Conservation (phyloP, 2,329 filamentous ascomycete genomes). For the Paraconiothyrium sp. region DNA sequence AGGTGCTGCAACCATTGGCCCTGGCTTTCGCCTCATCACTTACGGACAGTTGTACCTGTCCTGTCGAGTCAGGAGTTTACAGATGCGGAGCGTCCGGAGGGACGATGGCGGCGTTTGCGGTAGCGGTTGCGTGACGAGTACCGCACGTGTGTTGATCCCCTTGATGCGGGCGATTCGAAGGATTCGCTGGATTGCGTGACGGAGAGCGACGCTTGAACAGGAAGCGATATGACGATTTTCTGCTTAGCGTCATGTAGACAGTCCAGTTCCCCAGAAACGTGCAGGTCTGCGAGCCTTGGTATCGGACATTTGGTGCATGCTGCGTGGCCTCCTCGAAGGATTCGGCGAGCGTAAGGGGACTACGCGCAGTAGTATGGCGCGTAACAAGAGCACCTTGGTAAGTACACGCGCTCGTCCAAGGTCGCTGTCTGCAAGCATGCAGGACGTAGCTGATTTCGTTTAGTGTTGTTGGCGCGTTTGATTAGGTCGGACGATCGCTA, state of each 20-base stretch:
- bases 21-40: neutral
- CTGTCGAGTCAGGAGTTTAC: slow-evolving; percentile 8
- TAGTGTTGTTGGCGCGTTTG: neutral
- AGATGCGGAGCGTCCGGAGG: neutral
- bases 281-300: neutral
- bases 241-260: neutral
- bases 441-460: neutral
- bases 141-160: slow-evolving; percentile 6
- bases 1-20: slow-evolving; percentile 8
- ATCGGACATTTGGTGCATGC: neutral
- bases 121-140: slow-evolving; percentile 2
- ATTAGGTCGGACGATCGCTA: neutral
- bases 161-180: neutral
- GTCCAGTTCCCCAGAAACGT: neutral
- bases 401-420: neutral
- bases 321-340: neutral
- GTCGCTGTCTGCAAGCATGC: neutral
- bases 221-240: neutral
- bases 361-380: neutral
- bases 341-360: neutral
- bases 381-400: neutral
- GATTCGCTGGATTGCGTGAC: neutral
- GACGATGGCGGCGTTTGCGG: neutral
- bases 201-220: neutral
- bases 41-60: neutral